These are phyloP conservation scores for Neurospora sp. DNA, from an alignment of 2,329 filamentous ascomycete genomes.

Conservation along the genomic window DNA sequence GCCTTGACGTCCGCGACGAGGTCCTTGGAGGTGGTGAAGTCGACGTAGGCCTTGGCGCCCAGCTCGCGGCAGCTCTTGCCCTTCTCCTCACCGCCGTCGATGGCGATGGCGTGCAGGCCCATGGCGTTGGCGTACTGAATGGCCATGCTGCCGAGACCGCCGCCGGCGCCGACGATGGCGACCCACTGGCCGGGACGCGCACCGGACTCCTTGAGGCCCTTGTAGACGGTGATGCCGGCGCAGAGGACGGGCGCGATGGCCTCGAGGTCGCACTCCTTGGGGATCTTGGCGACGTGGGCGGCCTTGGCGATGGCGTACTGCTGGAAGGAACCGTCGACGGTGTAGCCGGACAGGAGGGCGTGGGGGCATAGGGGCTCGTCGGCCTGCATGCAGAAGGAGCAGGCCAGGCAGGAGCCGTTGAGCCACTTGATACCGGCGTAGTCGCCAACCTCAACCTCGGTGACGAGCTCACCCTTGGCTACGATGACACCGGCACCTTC, in stretches of 20 bases:
- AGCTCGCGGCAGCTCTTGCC: conserved; percentile 57
- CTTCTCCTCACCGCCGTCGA: conserved; percentile 81
- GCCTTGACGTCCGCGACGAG: conserved; percentile 77
- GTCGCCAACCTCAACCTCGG: conserved; percentile 72
- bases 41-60: conserved; percentile 65
- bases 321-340: conserved; percentile 88
- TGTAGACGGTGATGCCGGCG: conserved; percentile 68
- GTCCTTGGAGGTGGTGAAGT: conserved; percentile 69
- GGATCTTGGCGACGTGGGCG: conserved; percentile 72
- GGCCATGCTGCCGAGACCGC: conserved; percentile 61
- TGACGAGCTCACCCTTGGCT: conserved; percentile 64
- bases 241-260: conserved; percentile 66
- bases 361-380: conserved; percentile 78
- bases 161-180: conserved; percentile 66
- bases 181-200: conserved; percentile 58
- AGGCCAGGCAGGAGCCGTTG: conserved; percentile 76
- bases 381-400: conserved; percentile 68
- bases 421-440: conserved; percentile 89
- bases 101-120: conserved; percentile 71
- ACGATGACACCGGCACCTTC: conserved; percentile 77
- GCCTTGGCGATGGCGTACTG: conserved; percentile 86
- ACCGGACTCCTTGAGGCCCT: conserved; percentile 63
- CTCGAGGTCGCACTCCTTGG: conserved; percentile 67
- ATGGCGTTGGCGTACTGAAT: conserved; percentile 87
- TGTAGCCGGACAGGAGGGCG: conserved; percentile 76